phyloP scores from a whole-genome alignment of 352 stramenopile species.

The Albugo laibachii region DNA sequence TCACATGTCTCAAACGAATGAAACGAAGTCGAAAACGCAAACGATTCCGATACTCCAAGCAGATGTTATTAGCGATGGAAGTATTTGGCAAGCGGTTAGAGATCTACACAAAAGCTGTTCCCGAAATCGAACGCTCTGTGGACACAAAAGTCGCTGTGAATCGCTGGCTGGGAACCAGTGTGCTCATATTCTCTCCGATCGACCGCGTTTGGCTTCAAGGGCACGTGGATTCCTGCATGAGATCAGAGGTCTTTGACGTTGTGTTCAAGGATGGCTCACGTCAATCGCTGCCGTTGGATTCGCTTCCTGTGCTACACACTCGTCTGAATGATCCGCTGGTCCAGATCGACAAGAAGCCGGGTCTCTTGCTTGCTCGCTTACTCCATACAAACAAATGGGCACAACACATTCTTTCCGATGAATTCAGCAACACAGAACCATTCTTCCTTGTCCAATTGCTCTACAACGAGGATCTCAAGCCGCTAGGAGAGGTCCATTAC shows the following conservation, averaged over 20 bases:
- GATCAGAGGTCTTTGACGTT: conserved; percentile 63
- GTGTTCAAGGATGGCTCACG: conserved; percentile 14
- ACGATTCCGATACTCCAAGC: conserved; percentile 40
- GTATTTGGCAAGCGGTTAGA: conserved; percentile 45
- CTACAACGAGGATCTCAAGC: too few species aligned
- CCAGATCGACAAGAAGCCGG: too few species aligned
- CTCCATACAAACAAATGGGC: too few species aligned
- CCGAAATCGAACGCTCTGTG: conserved; percentile 27
- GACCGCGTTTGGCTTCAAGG: conserved; percentile 15
- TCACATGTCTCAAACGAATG: conserved; percentile 29
- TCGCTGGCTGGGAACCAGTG: conserved; percentile 22
- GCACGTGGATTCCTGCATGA: conserved; percentile 38
- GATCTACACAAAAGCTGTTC: conserved; percentile 21
- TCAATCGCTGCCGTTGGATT: too few species aligned
- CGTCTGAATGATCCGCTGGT: too few species aligned
- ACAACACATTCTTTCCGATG: too few species aligned
- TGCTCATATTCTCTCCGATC: too few species aligned
- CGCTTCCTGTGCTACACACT: too few species aligned
- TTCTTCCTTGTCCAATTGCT: too few species aligned
- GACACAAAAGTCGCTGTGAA: conserved; percentile 19
- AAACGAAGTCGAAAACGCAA: conserved; percentile 66
- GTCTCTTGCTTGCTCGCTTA: too few species aligned
- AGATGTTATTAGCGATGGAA: conserved; percentile 74
- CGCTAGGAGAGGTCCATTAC: too few species aligned
- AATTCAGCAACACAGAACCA: too few species aligned